Percentiles rank a stretch among this genome's conserved stretches.
These are phyloP conservation scores for Tetracladium setigerum DNA, from an alignment of 495 filamentous ascomycete genomes.

Conservation along the genomic window DNA sequence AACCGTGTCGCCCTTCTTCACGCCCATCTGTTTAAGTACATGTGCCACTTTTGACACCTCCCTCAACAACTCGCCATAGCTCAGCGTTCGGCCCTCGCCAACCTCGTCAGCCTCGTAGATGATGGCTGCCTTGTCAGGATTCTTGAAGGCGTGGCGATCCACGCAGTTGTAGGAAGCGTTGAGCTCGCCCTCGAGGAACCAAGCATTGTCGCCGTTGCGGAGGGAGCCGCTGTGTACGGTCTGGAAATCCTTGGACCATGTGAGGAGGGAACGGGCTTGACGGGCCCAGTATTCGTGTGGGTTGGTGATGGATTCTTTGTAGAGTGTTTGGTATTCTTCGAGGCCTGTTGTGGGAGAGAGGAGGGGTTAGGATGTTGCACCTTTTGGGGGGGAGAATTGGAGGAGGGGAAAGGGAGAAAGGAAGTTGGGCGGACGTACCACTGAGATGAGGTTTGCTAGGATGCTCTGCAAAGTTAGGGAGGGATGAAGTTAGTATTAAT, in stretches of 20 bases:
- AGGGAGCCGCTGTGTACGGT: conserved; percentile 80
- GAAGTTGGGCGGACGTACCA: conserved; percentile 30
- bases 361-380: background rate
- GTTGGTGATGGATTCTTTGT: conserved; percentile 91
- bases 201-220: conserved; percentile 74
- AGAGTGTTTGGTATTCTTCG: conserved; percentile 85
- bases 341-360: too few relatives aligned
- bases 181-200: conserved; percentile 90
- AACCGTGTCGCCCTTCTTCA: conserved; percentile 95
- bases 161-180: conserved; percentile 98
- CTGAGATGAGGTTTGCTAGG: conserved; percentile 49
- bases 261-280: conserved; percentile 79
- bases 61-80: conserved; percentile 88
- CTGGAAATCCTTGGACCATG: conserved; percentile 87
- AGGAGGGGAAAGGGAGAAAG: background rate
- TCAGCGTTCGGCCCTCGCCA: conserved; percentile 77
- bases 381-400: background rate
- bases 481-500: too few relatives aligned
- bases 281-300: conserved; percentile 88
- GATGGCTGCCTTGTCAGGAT: conserved; percentile 88
- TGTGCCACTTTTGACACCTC: conserved; percentile 83
- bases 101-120: conserved; percentile 98
- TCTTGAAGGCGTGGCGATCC: conserved; percentile 88
- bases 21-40: conserved; percentile 87
- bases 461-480: conserved; percentile 41